Conservation (phyloP, 2,329 filamentous ascomycete species). For the Botrytis sinoallii region DNA sequence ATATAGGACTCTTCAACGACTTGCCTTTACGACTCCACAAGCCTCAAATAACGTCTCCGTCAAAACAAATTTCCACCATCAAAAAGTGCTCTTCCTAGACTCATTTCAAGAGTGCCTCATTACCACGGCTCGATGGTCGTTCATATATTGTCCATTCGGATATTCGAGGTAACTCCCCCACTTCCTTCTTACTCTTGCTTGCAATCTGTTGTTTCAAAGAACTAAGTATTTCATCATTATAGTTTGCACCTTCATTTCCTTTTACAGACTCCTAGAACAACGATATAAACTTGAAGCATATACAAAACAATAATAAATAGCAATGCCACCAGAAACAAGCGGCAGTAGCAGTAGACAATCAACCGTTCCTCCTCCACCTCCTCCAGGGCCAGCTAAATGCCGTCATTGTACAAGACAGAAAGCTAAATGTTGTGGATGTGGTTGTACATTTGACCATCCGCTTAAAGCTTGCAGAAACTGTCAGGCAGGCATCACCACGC, state of each 20-base stretch:
- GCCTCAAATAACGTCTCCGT: no score
- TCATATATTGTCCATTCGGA: background rate
- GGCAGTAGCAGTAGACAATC: background rate
- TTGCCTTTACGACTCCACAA: no score
- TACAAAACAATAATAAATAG: background rate
- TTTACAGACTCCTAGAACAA: background rate
- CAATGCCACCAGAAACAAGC: background rate
- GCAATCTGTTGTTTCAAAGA: background rate
- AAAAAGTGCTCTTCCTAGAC: no score
- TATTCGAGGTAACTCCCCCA: no score
- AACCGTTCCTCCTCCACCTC: background rate
- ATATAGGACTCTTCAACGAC: no score
- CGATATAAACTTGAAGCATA: background rate
- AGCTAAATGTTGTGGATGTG: background rate
- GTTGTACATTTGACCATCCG: rapidly evolving
- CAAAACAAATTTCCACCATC: no score
- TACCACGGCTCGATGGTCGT: no score
- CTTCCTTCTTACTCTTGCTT: rapidly evolving
- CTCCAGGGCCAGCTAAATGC: rapidly evolving
- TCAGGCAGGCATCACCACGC: background rate
- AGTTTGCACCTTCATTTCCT: no score
- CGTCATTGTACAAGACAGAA: rapidly evolving
- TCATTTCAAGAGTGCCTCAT: no score
- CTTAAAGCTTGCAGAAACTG: background rate
- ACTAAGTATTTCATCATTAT: no score